phyloP scores from a whole-genome alignment of 1,139 yeast genomes.

The Kodamaea derodonti region DNA sequence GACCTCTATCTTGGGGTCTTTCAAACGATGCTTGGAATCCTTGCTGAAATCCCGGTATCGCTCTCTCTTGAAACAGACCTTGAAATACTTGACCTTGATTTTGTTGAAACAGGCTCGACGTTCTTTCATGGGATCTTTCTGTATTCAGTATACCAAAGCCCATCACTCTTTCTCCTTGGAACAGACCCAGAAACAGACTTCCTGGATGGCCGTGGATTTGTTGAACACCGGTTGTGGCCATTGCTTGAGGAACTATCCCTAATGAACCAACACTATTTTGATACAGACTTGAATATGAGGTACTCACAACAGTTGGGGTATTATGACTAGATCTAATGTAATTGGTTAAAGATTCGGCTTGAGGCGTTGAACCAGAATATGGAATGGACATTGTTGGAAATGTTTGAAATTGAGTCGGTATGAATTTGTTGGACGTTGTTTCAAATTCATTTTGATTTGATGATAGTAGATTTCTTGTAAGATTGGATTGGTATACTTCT shows the following conservation, averaged over 20 bases:
- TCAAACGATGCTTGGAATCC: neutral
- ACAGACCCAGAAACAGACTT: neutral
- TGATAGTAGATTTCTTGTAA: constrained; percentile 8
- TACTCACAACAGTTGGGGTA: constrained; percentile 52
- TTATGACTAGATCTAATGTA: constrained; percentile 48
- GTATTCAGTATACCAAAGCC: too few relatives aligned
- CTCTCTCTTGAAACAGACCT: neutral
- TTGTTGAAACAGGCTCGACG: neutral
- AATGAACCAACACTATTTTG: constrained; percentile 12
- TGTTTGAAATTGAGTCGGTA: constrained; percentile 1
- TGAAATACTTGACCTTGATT: neutral
- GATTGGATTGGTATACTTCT: constrained; percentile 7
- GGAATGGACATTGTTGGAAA: constrained; percentile 6
- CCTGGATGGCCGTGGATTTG: neutral
- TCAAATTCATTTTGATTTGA: constrained; percentile 5
- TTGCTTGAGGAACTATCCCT: constrained; percentile 15
- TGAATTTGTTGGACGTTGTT: constrained; percentile 7
- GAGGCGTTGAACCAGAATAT: constrained; percentile 2
- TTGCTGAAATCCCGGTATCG: neutral
- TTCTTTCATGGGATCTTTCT: too few relatives aligned
- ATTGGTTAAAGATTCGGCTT: constrained; percentile 24
- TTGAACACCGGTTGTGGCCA: constrained; percentile 41
- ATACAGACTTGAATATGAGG: constrained; percentile 44
- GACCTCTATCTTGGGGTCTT: neutral
- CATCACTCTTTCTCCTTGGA: neutral